phyloP scores from a whole-genome alignment of 2,329 filamentous ascomycete species.

The Alternaria gansuensis region DNA sequence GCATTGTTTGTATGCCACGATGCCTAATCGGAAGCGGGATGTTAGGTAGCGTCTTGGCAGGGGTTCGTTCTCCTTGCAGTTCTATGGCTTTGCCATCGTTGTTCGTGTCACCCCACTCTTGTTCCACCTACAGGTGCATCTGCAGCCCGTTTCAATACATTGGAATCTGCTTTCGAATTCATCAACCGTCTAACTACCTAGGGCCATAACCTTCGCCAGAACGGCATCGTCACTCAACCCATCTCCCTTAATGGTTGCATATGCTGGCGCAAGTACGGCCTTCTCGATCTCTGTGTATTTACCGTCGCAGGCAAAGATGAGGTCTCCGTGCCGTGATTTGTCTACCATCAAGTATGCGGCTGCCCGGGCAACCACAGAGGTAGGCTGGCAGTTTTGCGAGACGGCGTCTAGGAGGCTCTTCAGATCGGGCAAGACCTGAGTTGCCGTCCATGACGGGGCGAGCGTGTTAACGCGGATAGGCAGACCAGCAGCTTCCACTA shows the following conservation, averaged over 20 bases:
- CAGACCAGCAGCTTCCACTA: conserved; percentile 50
- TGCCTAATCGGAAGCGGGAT: background rate
- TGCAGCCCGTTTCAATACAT: background rate
- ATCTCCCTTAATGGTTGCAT: conserved; percentile 31
- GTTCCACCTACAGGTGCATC: background rate
- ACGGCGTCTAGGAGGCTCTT: conserved; percentile 53
- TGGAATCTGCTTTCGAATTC: background rate
- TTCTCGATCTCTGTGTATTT: conserved; percentile 65
- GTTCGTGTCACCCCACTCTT: background rate
- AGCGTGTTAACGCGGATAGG: conserved; percentile 66
- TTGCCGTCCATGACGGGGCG: conserved; percentile 65
- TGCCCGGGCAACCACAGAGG: conserved; percentile 60
- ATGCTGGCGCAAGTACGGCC: conserved; percentile 33
- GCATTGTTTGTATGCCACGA: background rate
- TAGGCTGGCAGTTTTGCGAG: conserved; percentile 51
- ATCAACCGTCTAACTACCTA: conserved; percentile 16
- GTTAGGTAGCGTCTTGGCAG: background rate
- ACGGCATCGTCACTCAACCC: conserved; percentile 33
- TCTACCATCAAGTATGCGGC: conserved; percentile 63
- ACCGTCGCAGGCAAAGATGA: conserved; percentile 62
- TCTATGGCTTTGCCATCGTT: background rate
- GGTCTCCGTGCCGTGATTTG: conserved; percentile 58
- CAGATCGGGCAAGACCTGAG: conserved; percentile 59
- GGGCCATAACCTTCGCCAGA: conserved; percentile 28
- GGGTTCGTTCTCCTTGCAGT: background rate